These are phyloP conservation scores for Ramalina peruviana DNA, from an alignment of 495 filamentous ascomycete genomes.

Conservation along the genomic window DNA sequence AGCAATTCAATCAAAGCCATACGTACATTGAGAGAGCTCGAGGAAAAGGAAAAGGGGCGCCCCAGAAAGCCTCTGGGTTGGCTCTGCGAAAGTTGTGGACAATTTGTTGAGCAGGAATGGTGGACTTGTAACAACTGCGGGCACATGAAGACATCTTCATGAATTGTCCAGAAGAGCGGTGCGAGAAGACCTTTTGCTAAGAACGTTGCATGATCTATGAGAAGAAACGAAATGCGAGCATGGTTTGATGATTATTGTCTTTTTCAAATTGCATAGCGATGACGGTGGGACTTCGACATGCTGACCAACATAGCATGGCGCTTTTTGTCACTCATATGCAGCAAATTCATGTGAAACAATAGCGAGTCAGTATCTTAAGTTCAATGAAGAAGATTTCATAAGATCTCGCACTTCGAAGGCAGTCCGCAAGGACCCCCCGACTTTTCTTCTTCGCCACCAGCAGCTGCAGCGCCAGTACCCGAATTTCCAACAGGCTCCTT, in stretches of 20 bases:
- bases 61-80: slow-evolving; percentile 43
- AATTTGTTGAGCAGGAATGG: slow-evolving; percentile 56
- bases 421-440: slow-evolving; percentile 55
- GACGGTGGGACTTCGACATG: too few species aligned
- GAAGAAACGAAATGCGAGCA: too few species aligned
- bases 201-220: too few species aligned
- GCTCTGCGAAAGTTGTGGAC: slow-evolving; percentile 53
- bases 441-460: slow-evolving; percentile 12
- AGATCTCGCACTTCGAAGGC: slow-evolving; percentile 51
- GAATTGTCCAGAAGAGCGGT: not conserved
- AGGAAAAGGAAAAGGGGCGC: slow-evolving; percentile 22
- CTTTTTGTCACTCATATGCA: too few species aligned
- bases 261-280: too few species aligned
- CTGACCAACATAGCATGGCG: too few species aligned
- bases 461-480: not conserved
- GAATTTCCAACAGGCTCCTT: not conserved
- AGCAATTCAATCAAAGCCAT: slow-evolving; percentile 20
- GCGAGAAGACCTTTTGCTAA: too few species aligned
- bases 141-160: slow-evolving; percentile 49
- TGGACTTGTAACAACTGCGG: slow-evolving; percentile 66
- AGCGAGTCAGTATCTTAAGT: not conserved
- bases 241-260: too few species aligned
- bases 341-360: too few species aligned
- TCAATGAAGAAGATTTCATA: slow-evolving; percentile 21
- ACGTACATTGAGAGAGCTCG: slow-evolving; percentile 25